Evolutionary conservation across 345 rosid genomes (phyloP).

Genomic region (Camelina sativa): DNA sequence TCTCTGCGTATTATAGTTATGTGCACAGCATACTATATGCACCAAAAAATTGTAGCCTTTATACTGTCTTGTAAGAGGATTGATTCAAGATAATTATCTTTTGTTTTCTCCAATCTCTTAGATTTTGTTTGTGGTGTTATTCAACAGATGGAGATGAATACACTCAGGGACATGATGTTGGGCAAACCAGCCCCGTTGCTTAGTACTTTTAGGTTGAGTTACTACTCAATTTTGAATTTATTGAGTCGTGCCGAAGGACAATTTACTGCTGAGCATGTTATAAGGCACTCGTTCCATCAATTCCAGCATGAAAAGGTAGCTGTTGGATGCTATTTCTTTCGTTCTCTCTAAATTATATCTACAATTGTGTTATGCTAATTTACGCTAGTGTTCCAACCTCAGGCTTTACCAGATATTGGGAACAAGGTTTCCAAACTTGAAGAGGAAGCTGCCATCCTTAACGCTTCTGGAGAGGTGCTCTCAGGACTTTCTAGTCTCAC

Average conservation of each 20-base stretch:
- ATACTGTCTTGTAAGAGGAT: conserved; percentile 22
- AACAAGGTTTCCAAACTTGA: conserved; percentile 80
- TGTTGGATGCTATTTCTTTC: conserved; percentile 17
- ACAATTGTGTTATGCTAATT: conserved; percentile 26
- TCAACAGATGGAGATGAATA: conserved; percentile 90
- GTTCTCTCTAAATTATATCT: conserved; percentile 2
- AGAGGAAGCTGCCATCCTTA: conserved; percentile 86
- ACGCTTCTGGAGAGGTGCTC: conserved; percentile 90
- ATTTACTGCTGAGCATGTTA: conserved; percentile 96
- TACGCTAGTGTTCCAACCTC: conserved; percentile 30
- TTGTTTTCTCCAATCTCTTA: conserved; percentile 30
- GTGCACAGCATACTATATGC: conserved; percentile 3
- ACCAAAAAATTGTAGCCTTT: conserved; percentile 13
- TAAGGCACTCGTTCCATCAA: conserved; percentile 94
- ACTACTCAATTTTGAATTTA: conserved; percentile 93
- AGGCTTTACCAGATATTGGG: conserved; percentile 93
- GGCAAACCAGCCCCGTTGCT: conserved; percentile 99
- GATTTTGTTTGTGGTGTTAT: conserved; percentile 29
- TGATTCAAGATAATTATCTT: conserved; percentile 18
- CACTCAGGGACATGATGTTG: conserved; percentile 90
- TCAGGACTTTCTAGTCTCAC: conserved; percentile 20
- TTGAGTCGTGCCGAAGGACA: conserved; percentile 99
- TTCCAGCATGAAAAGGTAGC: conserved; percentile 96
- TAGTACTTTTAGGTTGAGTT: conserved; percentile 97
- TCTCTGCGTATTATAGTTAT: conserved; percentile 4